Base-by-base conservation (phyloP, 805 yeast genomes). In the Metschnikowia shivogae region DNA sequence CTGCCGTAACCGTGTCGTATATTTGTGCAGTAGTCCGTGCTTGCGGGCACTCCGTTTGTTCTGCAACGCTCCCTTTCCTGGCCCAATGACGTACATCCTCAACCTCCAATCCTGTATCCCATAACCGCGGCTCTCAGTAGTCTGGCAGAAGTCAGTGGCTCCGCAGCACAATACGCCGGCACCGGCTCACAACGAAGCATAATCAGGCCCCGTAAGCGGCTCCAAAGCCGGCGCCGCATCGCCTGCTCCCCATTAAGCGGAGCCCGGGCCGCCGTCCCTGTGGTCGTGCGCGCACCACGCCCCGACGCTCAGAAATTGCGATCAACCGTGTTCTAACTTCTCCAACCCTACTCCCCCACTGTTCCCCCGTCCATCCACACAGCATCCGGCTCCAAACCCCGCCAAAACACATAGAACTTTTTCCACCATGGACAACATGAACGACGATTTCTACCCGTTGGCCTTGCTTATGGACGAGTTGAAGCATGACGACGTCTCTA, bases 391-490 rank as follows among this genome's bases (percentile, higher is more conserved):
- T 29, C n/a, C 24, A 26, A 17, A 14, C 10, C 36, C 20, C 31
- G 29, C 37, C 29, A 17, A 9, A n/a, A 22, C 17, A 11, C 20
- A 6, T 33, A 27, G 27, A 17, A 10, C 27, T 34, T 19, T 29
- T 5, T 17, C 39, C 29, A 42, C 34, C 33, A 45, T 45, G 52
- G 52, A 48, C 14, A 39, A 33, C 51, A 63, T 62, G 54, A 65
- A 60, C 51, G 82, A 82, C 61, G 89, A 84, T 56, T 77, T 93
- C 46, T 92, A 88, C 61, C 99, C 99, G 36, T 79, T 93, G 66
- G 99, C 99, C 12, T 77, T 93, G 56, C 78, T 93, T 48, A 89
- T 93, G 88, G 99, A 95, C 64, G 99, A 95, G 67, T 78, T 93
- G 65, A 87, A 87, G 68, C 97, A 92, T 64, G 99, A 93, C 62